Evolutionary conservation across 352 stramenopile genomes (phyloP), one percentile per base, ranked within the genome.

Genomic region (Globisporangium recalcitrans): DNA sequence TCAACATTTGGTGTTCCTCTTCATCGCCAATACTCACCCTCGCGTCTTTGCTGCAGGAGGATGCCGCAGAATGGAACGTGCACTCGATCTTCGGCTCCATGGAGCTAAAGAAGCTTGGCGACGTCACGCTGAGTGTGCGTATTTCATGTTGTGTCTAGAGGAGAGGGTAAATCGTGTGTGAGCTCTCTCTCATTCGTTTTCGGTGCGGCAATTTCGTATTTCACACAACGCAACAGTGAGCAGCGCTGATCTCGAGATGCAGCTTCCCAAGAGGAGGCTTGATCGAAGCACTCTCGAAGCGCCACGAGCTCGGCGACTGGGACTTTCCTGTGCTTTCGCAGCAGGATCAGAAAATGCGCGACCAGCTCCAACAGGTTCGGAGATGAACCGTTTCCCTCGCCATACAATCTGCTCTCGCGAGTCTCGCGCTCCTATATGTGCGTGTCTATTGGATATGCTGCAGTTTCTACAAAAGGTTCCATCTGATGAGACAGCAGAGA

Each of bases 231-330:
- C 7, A 32, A 1, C 31, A 88, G 78, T 90, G 77, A 72, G 10
- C 61, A 29, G 66, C 70, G 11, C 52, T 87, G 21, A 84, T 88
- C 46, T 75, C 75, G 8, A 65, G 74, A n/a, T 82, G 70, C 19
- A 77, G 70, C 38, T 62, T 90, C 21, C 29, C 67, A 4, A 62
- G 63, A 8, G 53, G 71, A 22, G 34, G 38, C 0, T 49, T 90
- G 24, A 44, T 85, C 8, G 49, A 61, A 1, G 67, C 70, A 21
- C 52, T 90, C 3, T 56, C 64, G 7, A 73, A 75, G 31, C 76
- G 80, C 2, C 78, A 84, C n/a, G 80, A 90, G 46, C 69, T 87
- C 32, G 75, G 75, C 11, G 53, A 78, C 9, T 90, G 80, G 78
- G 46, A 40, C 26, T 86, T 80, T 29, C 78, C 80, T 2, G 55